These are phyloP conservation scores for Leccinum pellstonianum DNA, from an alignment of 768 basidiomycete genomes.

Conservation along the genomic window DNA sequence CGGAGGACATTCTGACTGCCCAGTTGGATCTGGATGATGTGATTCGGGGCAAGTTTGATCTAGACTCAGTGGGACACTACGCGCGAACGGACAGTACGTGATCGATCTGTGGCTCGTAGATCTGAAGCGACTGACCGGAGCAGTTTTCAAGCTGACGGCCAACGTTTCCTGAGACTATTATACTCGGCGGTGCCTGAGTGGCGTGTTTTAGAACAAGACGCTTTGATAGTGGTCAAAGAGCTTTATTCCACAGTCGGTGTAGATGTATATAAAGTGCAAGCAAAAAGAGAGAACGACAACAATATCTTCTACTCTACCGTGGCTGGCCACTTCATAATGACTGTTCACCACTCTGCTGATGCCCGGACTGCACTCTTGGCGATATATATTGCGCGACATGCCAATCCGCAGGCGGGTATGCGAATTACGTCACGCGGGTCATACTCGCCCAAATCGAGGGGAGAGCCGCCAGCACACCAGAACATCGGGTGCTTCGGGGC, in stretches of 20 bases:
- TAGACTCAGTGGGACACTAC: slow-evolving; percentile 64
- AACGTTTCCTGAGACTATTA: not conserved
- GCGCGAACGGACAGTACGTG: slow-evolving; percentile 53
- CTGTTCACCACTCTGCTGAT: slow-evolving; percentile 32
- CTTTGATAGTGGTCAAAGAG: slow-evolving; percentile 8
- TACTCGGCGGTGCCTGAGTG: not conserved
- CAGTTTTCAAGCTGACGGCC: slow-evolving; percentile 31
- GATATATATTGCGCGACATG: slow-evolving; percentile 26
- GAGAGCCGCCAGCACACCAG: not conserved
- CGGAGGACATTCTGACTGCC: slow-evolving; percentile 54
- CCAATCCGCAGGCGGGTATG: slow-evolving; percentile 21
- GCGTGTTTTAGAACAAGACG: not conserved
- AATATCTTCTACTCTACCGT: not conserved
- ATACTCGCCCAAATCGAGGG: not conserved
- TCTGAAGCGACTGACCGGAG: slow-evolving; percentile 4
- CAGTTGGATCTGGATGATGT: slow-evolving; percentile 60
- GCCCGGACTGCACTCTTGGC: slow-evolving; percentile 34
- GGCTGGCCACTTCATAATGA: slow-evolving; percentile 12
- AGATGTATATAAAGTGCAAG: slow-evolving; percentile 29
- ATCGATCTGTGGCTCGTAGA: not conserved
- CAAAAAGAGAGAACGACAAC: not conserved
- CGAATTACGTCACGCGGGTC: not conserved
- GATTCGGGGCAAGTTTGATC: slow-evolving; percentile 56
- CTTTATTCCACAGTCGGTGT: slow-evolving; percentile 18
- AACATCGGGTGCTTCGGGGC: slow-evolving; percentile 1